Evolutionary conservation across 495 filamentous ascomycete genomes (phyloP).

Genomic region (Penicillium lagena): DNA sequence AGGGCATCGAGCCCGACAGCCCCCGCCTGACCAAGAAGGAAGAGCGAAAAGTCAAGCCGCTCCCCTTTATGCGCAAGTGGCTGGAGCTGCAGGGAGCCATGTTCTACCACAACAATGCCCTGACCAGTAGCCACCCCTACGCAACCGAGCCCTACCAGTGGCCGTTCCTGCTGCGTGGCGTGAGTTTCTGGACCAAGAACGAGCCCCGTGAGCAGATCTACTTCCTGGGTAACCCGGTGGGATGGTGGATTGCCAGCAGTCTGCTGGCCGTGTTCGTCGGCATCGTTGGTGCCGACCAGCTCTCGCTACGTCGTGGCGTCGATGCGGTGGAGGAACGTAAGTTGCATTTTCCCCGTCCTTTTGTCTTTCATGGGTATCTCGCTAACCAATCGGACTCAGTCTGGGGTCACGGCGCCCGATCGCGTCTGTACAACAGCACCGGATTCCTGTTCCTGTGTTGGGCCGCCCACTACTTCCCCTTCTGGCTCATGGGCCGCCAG

Average conservation of each 20-base stretch:
- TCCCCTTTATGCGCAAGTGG: slow-evolving; percentile 92
- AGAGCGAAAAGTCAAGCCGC: slow-evolving; percentile 66
- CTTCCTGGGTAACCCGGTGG: slow-evolving; percentile 93
- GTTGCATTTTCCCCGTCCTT: slow-evolving; percentile 28
- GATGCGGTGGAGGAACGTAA: slow-evolving; percentile 91
- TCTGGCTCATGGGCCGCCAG: slow-evolving; percentile 71
- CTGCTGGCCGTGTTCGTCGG: slow-evolving; percentile 89
- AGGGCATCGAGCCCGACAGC: slow-evolving; percentile 63
- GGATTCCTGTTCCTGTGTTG: slow-evolving; percentile 95
- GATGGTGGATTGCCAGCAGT: slow-evolving; percentile 95
- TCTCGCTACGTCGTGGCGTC: slow-evolving; percentile 84
- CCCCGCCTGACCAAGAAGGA: slow-evolving; percentile 59
- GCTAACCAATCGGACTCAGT: slow-evolving; percentile 17
- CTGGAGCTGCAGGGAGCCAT: slow-evolving; percentile 95
- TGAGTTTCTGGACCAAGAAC: slow-evolving; percentile 99
- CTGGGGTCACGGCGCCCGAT: slow-evolving; percentile 68
- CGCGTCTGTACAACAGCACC: slow-evolving; percentile 93
- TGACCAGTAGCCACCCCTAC: slow-evolving; percentile 95
- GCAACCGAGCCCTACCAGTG: slow-evolving; percentile 92
- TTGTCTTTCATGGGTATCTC: not conserved
- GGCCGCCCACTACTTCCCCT: slow-evolving; percentile 69
- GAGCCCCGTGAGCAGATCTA: slow-evolving; percentile 96
- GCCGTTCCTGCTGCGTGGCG: slow-evolving; percentile 93
- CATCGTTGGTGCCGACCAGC: slow-evolving; percentile 86
- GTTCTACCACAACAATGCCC: slow-evolving; percentile 98